These are phyloP conservation scores for Tilletia indica DNA, from an alignment of 1,284 basidiomycete species.

Conservation along the genomic window DNA sequence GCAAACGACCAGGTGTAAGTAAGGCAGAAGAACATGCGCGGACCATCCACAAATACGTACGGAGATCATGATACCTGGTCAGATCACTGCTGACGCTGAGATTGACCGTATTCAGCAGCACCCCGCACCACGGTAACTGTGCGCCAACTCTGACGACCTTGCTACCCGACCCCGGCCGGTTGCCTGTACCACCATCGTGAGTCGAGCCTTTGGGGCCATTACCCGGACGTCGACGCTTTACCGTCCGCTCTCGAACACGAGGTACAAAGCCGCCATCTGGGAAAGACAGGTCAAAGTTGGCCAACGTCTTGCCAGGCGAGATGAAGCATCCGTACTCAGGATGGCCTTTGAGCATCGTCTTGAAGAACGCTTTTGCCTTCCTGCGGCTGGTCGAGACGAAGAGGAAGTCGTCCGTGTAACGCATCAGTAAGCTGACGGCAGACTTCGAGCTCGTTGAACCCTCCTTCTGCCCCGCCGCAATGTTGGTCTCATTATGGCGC, in stretches of 20 bases:
- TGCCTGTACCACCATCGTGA: slow-evolving; percentile 56
- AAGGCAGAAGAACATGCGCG: background rate
- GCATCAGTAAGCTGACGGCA: slow-evolving; percentile 61
- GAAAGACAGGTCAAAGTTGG: slow-evolving; percentile 69
- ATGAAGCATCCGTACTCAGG: slow-evolving; percentile 86
- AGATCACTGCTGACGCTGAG: slow-evolving; percentile 46
- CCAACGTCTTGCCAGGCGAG: slow-evolving; percentile 79
- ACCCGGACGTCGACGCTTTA: background rate
- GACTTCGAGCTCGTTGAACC: background rate
- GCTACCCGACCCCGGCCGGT: slow-evolving; percentile 59
- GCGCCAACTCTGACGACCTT: background rate
- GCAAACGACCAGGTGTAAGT: background rate
- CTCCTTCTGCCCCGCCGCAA: background rate
- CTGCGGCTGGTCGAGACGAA: slow-evolving; percentile 72
- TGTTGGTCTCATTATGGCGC: background rate
- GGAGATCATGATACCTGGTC: slow-evolving; percentile 27
- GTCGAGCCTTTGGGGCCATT: slow-evolving; percentile 64
- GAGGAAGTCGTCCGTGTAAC: slow-evolving; percentile 91
- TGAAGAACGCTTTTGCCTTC: slow-evolving; percentile 71
- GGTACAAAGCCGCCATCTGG: slow-evolving; percentile 49
- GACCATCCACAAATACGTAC: slow-evolving; percentile 8
- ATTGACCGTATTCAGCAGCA: slow-evolving; percentile 33
- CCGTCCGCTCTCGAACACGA: slow-evolving; percentile 28
- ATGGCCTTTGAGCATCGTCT: slow-evolving; percentile 73
- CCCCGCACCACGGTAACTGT: slow-evolving; percentile 53